Evolutionary conservation across 441 rosid genomes (phyloP), one percentile per base, ranked within the genome.

Genomic region (Croton laevigatus): DNA sequence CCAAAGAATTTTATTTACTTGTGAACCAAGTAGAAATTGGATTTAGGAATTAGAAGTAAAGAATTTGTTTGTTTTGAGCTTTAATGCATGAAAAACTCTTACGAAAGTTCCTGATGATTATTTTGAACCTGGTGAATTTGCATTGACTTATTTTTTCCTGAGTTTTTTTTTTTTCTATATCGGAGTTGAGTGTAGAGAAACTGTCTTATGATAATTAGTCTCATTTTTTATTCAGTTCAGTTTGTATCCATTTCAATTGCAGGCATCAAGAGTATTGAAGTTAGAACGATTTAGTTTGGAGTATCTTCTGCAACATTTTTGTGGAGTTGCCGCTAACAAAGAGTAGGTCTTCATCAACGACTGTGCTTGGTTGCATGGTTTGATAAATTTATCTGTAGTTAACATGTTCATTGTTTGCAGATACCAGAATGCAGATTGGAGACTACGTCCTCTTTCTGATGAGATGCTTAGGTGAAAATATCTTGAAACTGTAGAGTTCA

Each of bases 381-480:
- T 27, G 12, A 3, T 65, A 52, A 40, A 38, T 13, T 12, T 66
- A 8, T n/a, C 2, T 12, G 2, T 20, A 37, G 71, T 32, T 80
- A 62, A 79, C 61, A 62, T 73, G 32, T 78, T 16, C 64, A 59
- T 63, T 81, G 59, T 36, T 70, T 81, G 83, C 88, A 94, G 97
- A 77, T 94, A 93, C 81, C 97, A 93, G 81, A 88, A 89, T 81
- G 98, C 93, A 51, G 97, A 93, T 79, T 93, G 98, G 98, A 89
- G 97, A 87, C 69, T 91, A 66, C 88, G 96, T 27, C 98, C 98
- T 57, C 87, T 91, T 71, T 91, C 94, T 40, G 78, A 82, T 53
- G 96, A 83, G 77, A 93, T 93, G 98, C 58, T 84, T 68, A 88
- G 89, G 98, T 91, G 67, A 60, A 62, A 32, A 55, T 36, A 71